A percentile compares a stretch with the other conserved stretches of the same genome.
phyloP scores from a whole-genome alignment of 345 rosid genomes.

The Camelina neglecta region DNA sequence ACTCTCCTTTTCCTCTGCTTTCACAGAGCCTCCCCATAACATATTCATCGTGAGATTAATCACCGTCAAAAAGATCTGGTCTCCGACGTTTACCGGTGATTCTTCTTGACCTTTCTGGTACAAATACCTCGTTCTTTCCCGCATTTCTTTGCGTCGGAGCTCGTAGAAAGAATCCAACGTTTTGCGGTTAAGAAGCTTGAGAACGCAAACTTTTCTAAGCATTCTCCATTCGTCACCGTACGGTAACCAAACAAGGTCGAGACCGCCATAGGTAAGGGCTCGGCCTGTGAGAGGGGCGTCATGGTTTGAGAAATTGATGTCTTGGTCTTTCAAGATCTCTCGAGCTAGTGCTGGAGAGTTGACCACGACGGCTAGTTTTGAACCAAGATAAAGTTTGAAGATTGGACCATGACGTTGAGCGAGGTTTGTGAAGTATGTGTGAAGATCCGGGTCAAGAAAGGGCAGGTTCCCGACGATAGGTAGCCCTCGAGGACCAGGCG shows the following conservation, averaged over 20 bases:
- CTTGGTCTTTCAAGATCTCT: constrained; percentile 54
- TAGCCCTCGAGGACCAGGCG: constrained; percentile 58
- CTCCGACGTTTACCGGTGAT: constrained; percentile 45
- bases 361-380: constrained; percentile 46
- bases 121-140: constrained; percentile 32
- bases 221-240: constrained; percentile 55
- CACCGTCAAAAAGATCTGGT: constrained; percentile 42
- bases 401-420: constrained; percentile 51
- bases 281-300: constrained; percentile 44
- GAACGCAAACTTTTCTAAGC: constrained; percentile 51
- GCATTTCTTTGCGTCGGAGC: constrained; percentile 42
- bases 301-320: constrained; percentile 52
- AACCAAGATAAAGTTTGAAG: constrained; percentile 49
- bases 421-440: constrained; percentile 46
- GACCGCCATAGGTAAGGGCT: constrained; percentile 43
- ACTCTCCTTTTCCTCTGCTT: constrained; percentile 39
- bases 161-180: constrained; percentile 46
- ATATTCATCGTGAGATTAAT: constrained; percentile 47
- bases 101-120: constrained; percentile 17
- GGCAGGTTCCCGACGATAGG: constrained; percentile 59
- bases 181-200: constrained; percentile 43
- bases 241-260: constrained; percentile 44
- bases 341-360: constrained; percentile 50
- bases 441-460: constrained; percentile 54
- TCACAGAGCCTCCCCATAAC: constrained; percentile 59